Evolutionary conservation across 768 basidiomycete species (phyloP), one percentile per base, ranked within the genome.

Genomic region (Lyophyllum decastes): DNA sequence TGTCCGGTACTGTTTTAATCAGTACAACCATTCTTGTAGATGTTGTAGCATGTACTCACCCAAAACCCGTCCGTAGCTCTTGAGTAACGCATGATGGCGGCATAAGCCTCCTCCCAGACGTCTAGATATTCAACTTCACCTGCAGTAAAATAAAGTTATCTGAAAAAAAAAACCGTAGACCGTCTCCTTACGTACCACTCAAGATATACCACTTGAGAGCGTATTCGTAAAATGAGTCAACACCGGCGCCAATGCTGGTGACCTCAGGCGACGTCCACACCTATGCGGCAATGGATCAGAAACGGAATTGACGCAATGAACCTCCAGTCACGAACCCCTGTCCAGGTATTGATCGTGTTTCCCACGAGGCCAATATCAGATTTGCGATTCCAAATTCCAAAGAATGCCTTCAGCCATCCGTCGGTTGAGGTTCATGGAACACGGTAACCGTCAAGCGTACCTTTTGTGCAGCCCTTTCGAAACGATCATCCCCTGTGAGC

Each of bases 141-240:
- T 86, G 65, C 38, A 54, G 14, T 49, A 35, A 47, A 35, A 21
- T n/a, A 47, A 47, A 54, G 8, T 17, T 38, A 21, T 27, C 30
- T n/a, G n/a, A n/a, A n/a, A n/a, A 16, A 5, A 26, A 38, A 5
- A 34, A 9, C 14, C 11, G 27, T 52, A 41, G 2, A 27, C 33
- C 47, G 47, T 17, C 40, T 12, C 19, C 9, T 12, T 21, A 69
- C 68, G 34, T 62, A 89, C 89, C 89, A 65, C 90, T 93, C 67
- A 94, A 66, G 40, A 96, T 87, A 68, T 95, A 94, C 86, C 93
- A 94, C 67, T 95, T 95, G 44, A 95, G 72, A 11, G 94, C 91
- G 71, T 95, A 95, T 69, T 99, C 97, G 68, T 90, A 95, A 70
- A 96, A 97, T 2, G 92, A 94, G 70, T 98, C 97, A 43, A 97